These are phyloP conservation scores for Candida coleopterorum DNA, from an alignment of 805 yeast species.

Conservation along the genomic window DNA sequence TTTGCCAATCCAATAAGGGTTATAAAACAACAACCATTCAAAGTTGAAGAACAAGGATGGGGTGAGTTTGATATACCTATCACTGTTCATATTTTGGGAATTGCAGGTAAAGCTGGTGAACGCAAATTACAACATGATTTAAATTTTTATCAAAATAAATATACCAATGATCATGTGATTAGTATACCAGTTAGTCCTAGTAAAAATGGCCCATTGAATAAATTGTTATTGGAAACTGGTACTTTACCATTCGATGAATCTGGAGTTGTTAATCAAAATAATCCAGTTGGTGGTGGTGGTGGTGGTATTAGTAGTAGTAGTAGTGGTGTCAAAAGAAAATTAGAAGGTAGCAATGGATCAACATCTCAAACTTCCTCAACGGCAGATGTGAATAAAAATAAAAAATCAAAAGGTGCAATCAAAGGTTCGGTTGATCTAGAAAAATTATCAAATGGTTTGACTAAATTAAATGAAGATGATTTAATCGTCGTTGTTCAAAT, in stretches of 20 bases:
- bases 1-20: constrained; percentile 84
- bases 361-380: constrained; percentile 5
- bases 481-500: constrained; percentile 91
- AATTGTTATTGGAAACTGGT: constrained; percentile 75
- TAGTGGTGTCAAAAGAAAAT: constrained; percentile 14
- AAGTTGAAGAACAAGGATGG: constrained; percentile 93
- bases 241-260: constrained; percentile 56
- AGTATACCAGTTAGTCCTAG: constrained; percentile 59
- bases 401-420: constrained; percentile 51
- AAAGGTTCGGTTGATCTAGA: constrained; percentile 85
- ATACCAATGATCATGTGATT: constrained; percentile 72
- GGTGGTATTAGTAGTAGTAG: constrained; percentile 11
- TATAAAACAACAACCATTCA: constrained; percentile 78
- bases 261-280: constrained; percentile 23
- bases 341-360: constrained; percentile 9
- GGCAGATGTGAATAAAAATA: constrained; percentile 35
- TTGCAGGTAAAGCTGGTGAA: constrained; percentile 80
- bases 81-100: constrained; percentile 58
- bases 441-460: constrained; percentile 82
- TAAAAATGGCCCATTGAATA: constrained; percentile 63
- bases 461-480: constrained; percentile 88
- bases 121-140: constrained; percentile 83
- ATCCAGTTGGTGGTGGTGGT: constrained; percentile 13
- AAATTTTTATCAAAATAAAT: constrained; percentile 74
- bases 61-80: constrained; percentile 93